Evolutionary conservation across 176 grass and related monocot genomes (phyloP).

Genomic region (Avena eriantha): DNA sequence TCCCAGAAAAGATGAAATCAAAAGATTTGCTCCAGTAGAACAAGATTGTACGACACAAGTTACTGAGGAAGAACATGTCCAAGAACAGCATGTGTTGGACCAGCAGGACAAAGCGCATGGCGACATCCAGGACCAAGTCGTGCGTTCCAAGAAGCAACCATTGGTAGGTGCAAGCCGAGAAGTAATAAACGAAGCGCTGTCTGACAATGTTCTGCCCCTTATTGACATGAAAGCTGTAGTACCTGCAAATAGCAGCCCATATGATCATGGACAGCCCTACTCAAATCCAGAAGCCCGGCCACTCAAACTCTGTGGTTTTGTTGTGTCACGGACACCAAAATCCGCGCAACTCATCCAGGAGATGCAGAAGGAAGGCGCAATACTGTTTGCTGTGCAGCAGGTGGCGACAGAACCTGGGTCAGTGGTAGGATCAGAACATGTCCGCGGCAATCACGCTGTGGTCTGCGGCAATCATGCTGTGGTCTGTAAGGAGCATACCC

Average conservation of each 20-base stretch:
- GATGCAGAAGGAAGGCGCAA: conserved; percentile 12
- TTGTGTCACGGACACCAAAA: not conserved
- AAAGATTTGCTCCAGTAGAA: conserved; percentile 4
- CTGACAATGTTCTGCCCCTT: not conserved
- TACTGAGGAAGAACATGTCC: conserved; percentile 14
- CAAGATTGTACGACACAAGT: not conserved
- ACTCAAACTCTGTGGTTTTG: not conserved
- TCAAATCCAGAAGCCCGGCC: not conserved
- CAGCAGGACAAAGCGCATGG: not conserved
- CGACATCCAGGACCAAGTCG: not conserved
- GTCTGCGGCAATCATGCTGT: not conserved
- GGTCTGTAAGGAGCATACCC: not conserved
- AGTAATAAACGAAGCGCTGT: not conserved
- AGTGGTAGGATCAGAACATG: conserved; percentile 1
- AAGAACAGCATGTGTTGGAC: conserved; percentile 11
- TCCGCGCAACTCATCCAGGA: conserved; percentile 14
- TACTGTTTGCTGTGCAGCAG: not conserved
- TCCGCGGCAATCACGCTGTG: not conserved
- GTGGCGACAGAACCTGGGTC: not conserved
- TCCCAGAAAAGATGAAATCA: not conserved
- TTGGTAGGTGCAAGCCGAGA: not conserved
- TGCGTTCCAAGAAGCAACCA: not conserved
- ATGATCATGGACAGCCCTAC: not conserved
- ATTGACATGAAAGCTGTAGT: not conserved
- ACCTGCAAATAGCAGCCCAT: not conserved